Conservation (phyloP, 306 rosid genomes). For the Prunus persica region Prunus_persica_NCBIv2 NC_034015.1:21765501-21766000, state of each 20-base stretch:
- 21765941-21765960: conserved; percentile 41
- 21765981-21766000: neutral
- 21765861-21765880: neutral
- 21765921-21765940: conserved; percentile 11
- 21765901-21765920: neutral
- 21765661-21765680: too few relatives aligned
- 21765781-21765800: neutral
- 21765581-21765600: too few relatives aligned
- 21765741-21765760: neutral
- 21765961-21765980: neutral
- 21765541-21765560: too few relatives aligned
- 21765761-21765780: neutral
- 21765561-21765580: too few relatives aligned
- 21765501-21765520: too few relatives aligned
- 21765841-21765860: too few relatives aligned
- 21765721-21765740: neutral
- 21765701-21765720: neutral
- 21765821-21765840: neutral
- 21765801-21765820: conserved; percentile 1
- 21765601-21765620: neutral
- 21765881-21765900: neutral
- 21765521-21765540: too few relatives aligned
- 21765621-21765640: neutral
- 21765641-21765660: neutral
- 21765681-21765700: neutral